phyloP scores from a whole-genome alignment of 2,329 filamentous ascomycete species.

The Pyrenophora teres region DNA sequence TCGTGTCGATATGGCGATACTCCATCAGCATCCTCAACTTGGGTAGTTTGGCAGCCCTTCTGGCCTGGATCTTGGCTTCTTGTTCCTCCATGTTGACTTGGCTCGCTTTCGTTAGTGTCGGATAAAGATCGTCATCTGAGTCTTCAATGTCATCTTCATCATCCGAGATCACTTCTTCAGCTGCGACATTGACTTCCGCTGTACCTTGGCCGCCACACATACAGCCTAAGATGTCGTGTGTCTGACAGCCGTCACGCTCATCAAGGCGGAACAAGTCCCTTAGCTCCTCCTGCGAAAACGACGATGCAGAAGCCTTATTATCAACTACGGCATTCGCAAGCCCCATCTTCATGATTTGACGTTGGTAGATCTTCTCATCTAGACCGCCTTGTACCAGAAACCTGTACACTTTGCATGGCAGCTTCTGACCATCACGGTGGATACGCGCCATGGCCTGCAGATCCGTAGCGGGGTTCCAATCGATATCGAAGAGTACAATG shows the following conservation, averaged over 20 bases:
- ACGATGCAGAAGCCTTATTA: conserved; percentile 62
- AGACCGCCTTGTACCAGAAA: conserved; percentile 70
- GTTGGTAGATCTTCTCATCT: conserved; percentile 76
- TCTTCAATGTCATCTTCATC: conserved; percentile 26
- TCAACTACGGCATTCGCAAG: conserved; percentile 74
- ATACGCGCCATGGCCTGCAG: conserved; percentile 76
- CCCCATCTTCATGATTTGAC: conserved; percentile 72
- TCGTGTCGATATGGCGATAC: conserved; percentile 58
- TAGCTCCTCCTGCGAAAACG: conserved; percentile 69
- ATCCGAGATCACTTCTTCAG: conserved; percentile 22
- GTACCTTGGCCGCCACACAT: conserved; percentile 62
- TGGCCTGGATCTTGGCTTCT: conserved; percentile 49
- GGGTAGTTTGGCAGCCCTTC: conserved; percentile 42
- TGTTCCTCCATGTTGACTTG: conserved; percentile 54
- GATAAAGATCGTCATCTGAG: conserved; percentile 29
- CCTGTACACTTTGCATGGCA: conserved; percentile 70
- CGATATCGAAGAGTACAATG: conserved; percentile 72
- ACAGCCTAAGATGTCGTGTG: conserved; percentile 70
- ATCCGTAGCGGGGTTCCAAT: conserved; percentile 77
- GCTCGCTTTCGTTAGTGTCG: conserved; percentile 45
- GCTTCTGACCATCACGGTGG: conserved; percentile 72
- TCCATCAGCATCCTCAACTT: conserved; percentile 60
- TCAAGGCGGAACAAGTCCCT: conserved; percentile 70
- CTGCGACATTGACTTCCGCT: conserved; percentile 17
- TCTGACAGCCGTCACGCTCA: conserved; percentile 64